phyloP scores from a whole-genome alignment of 2,329 filamentous ascomycete species.

The Leptodontidium sp. region DNA sequence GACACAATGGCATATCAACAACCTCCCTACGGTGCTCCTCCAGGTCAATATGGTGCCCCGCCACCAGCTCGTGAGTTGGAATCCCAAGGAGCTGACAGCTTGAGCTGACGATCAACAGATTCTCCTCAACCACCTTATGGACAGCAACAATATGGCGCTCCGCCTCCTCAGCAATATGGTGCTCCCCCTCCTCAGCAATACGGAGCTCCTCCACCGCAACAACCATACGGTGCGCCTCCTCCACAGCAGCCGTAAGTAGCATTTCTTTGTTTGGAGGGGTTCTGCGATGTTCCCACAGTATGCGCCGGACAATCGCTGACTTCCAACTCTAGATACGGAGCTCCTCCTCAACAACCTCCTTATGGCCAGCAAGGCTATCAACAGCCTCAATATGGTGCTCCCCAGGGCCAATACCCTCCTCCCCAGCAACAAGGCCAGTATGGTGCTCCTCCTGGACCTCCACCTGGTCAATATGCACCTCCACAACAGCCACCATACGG shows the following conservation, averaged over 20 bases:
- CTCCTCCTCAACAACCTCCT: slow-evolving; percentile 30
- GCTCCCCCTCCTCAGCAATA: slow-evolving; percentile 29
- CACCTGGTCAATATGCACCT: slow-evolving; percentile 35
- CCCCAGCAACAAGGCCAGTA: slow-evolving; percentile 24
- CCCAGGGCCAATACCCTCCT: slow-evolving; percentile 31
- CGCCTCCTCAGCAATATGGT: slow-evolving; percentile 36
- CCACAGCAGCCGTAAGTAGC: slow-evolving; percentile 13
- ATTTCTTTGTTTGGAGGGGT: neutral
- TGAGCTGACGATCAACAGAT: slow-evolving; percentile 29
- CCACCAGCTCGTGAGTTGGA: slow-evolving; percentile 30
- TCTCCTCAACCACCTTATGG: slow-evolving; percentile 28
- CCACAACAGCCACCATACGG: slow-evolving; percentile 29
- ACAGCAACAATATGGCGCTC: slow-evolving; percentile 19
- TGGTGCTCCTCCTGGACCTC: slow-evolving; percentile 25
- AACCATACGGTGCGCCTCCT: neutral
- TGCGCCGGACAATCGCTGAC: neutral
- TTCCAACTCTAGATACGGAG: slow-evolving; percentile 18
- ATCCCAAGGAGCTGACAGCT: neutral
- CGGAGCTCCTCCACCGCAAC: slow-evolving; percentile 19
- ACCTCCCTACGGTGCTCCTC: slow-evolving; percentile 24
- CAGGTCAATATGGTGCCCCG: slow-evolving; percentile 31
- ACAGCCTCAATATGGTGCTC: slow-evolving; percentile 22
- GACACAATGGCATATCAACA: slow-evolving; percentile 33
- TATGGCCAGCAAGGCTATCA: slow-evolving; percentile 24
- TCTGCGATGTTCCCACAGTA: neutral